A percentile compares a stretch with the other conserved stretches of the same genome.
These are phyloP conservation scores for Pleurozium schreberi DNA, from an alignment of 225 moss, liverwort and hornwort species.

Conservation along the genomic window DNA sequence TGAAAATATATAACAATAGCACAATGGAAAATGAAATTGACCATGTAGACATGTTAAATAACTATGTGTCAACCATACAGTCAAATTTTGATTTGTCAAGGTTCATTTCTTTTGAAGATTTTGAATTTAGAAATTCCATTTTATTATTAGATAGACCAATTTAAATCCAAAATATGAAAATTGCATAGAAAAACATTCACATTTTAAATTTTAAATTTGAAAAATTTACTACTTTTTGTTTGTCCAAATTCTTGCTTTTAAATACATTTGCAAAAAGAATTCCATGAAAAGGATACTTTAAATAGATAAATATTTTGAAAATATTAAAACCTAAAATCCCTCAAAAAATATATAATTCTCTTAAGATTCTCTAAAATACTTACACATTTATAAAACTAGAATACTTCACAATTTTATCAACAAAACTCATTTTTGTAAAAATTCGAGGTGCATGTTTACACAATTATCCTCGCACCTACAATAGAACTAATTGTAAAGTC, in stretches of 20 bases:
- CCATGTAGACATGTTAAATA: neutral
- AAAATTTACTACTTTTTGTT: accelerated
- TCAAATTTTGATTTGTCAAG: neutral
- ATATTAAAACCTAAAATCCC: neutral
- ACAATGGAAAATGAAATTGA: neutral
- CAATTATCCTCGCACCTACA: too few species aligned
- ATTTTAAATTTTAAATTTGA: neutral
- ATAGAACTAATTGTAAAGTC: too few species aligned
- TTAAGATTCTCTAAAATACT: neutral
- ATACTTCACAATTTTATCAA: neutral
- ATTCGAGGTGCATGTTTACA: accelerated
- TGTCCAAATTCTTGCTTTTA: too few species aligned
- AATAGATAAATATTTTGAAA: neutral
- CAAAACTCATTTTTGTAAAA: neutral
- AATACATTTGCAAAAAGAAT: neutral
- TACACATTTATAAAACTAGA: neutral
- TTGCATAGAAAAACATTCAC: neutral
- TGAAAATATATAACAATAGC: neutral
- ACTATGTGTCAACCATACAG: too few species aligned
- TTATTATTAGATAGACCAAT: neutral
- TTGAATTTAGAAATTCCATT: neutral
- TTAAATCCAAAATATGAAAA: neutral
- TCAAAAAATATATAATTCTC: neutral
- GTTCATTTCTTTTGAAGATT: too few species aligned
- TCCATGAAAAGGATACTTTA: neutral